Conservation (phyloP, 2,329 filamentous ascomycete species). For the Colletotrichum tropicicola region DNA sequence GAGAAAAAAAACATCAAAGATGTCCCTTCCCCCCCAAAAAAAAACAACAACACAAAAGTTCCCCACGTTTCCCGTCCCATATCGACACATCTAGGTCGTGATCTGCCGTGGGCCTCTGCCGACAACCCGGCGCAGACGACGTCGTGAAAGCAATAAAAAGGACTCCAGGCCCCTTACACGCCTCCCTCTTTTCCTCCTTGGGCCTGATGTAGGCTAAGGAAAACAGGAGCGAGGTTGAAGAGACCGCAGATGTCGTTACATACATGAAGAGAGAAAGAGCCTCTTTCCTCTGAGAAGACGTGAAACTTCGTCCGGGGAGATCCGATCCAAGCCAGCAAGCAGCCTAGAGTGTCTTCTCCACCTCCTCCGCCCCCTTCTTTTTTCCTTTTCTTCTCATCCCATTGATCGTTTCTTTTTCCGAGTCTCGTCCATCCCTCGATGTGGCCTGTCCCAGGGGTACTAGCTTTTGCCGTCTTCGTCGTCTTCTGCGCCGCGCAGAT, state of each 20-base stretch:
- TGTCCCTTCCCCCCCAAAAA: background rate
- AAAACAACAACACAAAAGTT: too few relatives aligned
- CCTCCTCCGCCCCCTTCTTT: background rate
- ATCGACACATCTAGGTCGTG: background rate
- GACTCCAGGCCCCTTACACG: too few relatives aligned
- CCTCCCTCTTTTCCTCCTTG: background rate
- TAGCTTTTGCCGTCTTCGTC: background rate
- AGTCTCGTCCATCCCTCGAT: conserved; percentile 3
- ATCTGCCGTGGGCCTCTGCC: background rate
- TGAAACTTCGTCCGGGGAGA: conserved; percentile 1
- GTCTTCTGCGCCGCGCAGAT: background rate
- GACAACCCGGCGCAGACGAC: background rate
- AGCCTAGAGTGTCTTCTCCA: background rate
- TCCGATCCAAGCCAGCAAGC: background rate
- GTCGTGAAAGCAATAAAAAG: background rate
- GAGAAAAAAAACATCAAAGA: background rate
- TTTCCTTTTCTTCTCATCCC: conserved; percentile 1
- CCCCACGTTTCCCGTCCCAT: background rate
- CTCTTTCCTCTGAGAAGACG: background rate
- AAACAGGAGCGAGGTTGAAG: background rate
- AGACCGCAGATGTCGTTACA: conserved; percentile 1
- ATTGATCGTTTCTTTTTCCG: conserved; percentile 15
- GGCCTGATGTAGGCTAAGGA: background rate
- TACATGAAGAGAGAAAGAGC: conserved; percentile 11
- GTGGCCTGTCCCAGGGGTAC: background rate